Conservation (phyloP, 2,329 filamentous ascomycete species). For the Chaetomium sp. region DNA sequence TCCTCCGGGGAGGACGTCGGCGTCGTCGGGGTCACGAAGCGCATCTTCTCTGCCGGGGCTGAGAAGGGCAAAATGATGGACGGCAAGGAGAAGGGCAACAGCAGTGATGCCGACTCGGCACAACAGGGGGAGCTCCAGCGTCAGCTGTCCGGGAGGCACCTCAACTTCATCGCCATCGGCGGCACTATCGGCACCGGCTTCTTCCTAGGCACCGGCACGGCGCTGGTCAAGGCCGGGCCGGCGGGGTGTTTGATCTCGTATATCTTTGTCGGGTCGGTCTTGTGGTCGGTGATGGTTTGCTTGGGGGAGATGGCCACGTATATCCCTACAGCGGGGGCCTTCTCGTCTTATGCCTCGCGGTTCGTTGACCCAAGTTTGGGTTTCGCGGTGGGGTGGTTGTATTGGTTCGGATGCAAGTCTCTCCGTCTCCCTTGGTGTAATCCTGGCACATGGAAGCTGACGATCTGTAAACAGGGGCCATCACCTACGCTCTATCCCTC, state of each 20-base stretch:
- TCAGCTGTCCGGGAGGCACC: constrained; percentile 42
- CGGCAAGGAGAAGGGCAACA: constrained; percentile 2
- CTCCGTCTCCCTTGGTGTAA: neutral
- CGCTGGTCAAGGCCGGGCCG: constrained; percentile 65
- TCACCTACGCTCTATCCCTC: constrained; percentile 73
- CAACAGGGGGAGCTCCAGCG: constrained; percentile 32
- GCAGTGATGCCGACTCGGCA: constrained; percentile 26
- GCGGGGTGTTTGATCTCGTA: constrained; percentile 69
- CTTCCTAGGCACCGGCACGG: constrained; percentile 67
- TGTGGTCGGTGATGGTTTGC: constrained; percentile 74
- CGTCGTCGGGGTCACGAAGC: neutral
- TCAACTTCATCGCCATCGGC: constrained; percentile 55
- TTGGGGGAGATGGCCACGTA: constrained; percentile 76
- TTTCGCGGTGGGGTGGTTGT: constrained; percentile 71
- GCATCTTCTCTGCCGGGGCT: constrained; percentile 6
- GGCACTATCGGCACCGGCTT: constrained; percentile 73
- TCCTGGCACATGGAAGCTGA: neutral
- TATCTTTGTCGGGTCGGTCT: constrained; percentile 68
- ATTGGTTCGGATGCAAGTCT: constrained; percentile 70
- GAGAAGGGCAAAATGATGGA: constrained; percentile 20
- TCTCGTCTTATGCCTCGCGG: constrained; percentile 73
- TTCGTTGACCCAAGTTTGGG: constrained; percentile 66
- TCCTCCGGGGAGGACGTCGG: constrained; percentile 19
- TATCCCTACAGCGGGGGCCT: constrained; percentile 74
- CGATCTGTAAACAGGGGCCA: constrained; percentile 47